Base-by-base conservation (phyloP, 768 basidiomycete genomes). In the Tulasnella sp. region DNA sequence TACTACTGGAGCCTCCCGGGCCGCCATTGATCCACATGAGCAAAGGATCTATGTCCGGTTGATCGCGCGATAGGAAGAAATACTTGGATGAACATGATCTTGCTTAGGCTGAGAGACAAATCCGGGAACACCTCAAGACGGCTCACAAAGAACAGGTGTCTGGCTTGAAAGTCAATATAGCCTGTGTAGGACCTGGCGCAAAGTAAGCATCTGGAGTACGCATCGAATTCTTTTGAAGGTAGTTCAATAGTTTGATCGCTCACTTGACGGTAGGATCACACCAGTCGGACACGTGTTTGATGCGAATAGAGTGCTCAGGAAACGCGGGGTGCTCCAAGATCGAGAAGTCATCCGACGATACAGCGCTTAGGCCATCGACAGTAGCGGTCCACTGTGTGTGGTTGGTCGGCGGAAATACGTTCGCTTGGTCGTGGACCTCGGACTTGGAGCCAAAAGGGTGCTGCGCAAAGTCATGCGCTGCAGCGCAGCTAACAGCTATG, bases 21-120 rank as follows among this genome's bases (percentile, higher is more conserved):
- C 51, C 60, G 21, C 50, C 44, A 42, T 53, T 46, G 12, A 56
- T 29, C 53, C 63, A 65, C 19, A 63, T 62, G 19, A 63, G 31
- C 3, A 65, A 48, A 29, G 63, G 62, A 29, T 63, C 62, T 29
- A 41, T 51, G n/a, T 50, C 57, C 4, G 63, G 64, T n/a, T 52
- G 25, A 7, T 38, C 15, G 11, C 64, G 34, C 7, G 46, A 50
- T 43, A 59, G 46, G 50, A 52, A 52, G 34, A 65, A 65, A 60
- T 61, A 63, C 38, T 63, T 43, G 22, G 5, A 38, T 15, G 15
- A 38, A 19, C 43, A n/a, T 7, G 53, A 22, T 29, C 62, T 38
- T 25, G 53, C 48, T 5, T 49, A 53, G 49, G 15, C 29, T 31
- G 4, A 30, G 29, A 17, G 29, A 27, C 19, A 3, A 3, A 31